Conservation (phyloP, 148 eudicot species). For the Pouteria glomerata region DNA sequence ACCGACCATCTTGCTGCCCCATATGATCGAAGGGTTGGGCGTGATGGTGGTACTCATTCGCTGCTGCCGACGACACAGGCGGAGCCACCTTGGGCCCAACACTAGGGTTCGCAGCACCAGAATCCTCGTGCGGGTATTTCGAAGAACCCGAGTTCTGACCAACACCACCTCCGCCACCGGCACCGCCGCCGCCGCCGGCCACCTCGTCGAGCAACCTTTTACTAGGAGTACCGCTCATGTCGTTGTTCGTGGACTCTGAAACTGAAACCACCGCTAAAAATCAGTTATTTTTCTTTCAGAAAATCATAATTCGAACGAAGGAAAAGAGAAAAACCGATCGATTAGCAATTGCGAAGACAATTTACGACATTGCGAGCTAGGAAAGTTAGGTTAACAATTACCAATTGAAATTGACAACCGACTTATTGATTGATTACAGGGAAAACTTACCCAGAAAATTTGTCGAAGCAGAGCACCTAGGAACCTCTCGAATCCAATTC, state of each 20-base stretch:
- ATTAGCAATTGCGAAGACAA: background rate
- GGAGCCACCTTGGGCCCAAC: slow-evolving; percentile 23
- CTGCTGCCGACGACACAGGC: background rate
- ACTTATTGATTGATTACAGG: background rate
- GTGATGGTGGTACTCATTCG: slow-evolving; percentile 5
- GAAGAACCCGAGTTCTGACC: slow-evolving; percentile 17
- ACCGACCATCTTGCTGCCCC: slow-evolving; percentile 44
- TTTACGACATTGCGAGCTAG: background rate
- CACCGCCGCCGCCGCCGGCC: slow-evolving; percentile 20
- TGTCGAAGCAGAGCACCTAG: background rate
- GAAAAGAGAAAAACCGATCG: background rate
- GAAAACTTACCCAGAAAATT: background rate
- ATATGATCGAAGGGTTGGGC: slow-evolving; percentile 24
- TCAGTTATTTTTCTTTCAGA: background rate
- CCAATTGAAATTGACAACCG: too few relatives aligned
- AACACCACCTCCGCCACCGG: slow-evolving; percentile 21
- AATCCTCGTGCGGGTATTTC: slow-evolving; percentile 33
- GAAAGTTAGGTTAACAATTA: too few relatives aligned
- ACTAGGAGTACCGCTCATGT: slow-evolving; percentile 43
- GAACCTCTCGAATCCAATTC: too few relatives aligned
- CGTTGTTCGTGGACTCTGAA: background rate
- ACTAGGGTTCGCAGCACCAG: slow-evolving; percentile 15
- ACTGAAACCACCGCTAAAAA: background rate
- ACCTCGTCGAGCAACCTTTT: slow-evolving; percentile 38
- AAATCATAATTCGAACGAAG: too few relatives aligned